A percentile compares a stretch with the other conserved stretches of the same genome.
phyloP scores from a whole-genome alignment of 202 grass and related monocot species.

The Hordeum pubiflorum region DNA sequence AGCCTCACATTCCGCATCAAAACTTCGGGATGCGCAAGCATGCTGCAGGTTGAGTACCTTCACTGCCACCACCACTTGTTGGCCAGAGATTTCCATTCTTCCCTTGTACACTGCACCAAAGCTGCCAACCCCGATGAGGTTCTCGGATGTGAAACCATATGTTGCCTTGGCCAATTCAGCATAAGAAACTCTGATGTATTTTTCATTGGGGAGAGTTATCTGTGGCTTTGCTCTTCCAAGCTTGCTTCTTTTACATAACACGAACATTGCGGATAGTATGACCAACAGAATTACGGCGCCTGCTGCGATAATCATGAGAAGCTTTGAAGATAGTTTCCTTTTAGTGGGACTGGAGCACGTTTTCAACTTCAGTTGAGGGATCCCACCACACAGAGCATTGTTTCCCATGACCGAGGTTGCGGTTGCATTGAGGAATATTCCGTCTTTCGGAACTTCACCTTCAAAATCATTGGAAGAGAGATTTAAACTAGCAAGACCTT shows the following conservation, averaged over 20 bases:
- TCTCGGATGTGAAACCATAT: constrained; percentile 21
- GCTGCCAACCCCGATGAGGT: constrained; percentile 36
- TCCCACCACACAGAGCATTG: constrained; percentile 32
- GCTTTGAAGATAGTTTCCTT: not conserved
- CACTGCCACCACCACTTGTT: not conserved
- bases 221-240: not conserved
- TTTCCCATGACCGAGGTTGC: constrained; percentile 13
- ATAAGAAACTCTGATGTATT: constrained; percentile 34
- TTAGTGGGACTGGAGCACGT: not conserved
- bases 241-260: not conserved
- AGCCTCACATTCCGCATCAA: constrained; percentile 34
- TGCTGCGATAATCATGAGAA: not conserved
- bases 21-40: constrained; percentile 24
- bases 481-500: constrained; percentile 20
- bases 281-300: not conserved
- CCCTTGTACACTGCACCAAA: constrained; percentile 43
- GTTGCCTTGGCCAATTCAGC: constrained; percentile 44
- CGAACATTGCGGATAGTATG: not conserved
- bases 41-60: constrained; percentile 38
- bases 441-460: constrained; percentile 34
- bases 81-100: not conserved
- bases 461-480: constrained; percentile 49
- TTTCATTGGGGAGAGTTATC: not conserved
- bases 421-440: constrained; percentile 39
- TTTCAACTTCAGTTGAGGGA: constrained; percentile 29